A percentile compares a stretch with the other conserved stretches of the same genome.
phyloP scores from a whole-genome alignment of 345 rosid genomes.

The Camelina hispida region DNA sequence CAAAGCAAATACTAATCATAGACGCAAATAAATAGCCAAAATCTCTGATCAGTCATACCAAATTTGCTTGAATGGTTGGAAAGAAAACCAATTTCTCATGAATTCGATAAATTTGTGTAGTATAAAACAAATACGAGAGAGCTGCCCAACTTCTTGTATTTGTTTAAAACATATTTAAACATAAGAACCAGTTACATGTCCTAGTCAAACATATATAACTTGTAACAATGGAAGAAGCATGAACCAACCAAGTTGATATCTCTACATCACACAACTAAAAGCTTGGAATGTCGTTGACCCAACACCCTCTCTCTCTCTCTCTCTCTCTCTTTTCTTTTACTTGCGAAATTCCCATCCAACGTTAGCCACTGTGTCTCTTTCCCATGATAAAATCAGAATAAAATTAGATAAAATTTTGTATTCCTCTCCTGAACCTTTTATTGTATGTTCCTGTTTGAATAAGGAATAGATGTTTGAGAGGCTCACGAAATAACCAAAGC shows the following conservation, averaged over 20 bases:
- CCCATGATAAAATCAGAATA: background rate
- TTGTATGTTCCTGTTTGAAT: conserved; percentile 11
- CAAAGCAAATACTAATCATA: background rate
- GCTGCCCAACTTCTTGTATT: background rate
- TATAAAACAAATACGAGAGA: too few species aligned
- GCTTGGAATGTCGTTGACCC: conserved; percentile 44
- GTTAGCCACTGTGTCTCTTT: conserved; percentile 40
- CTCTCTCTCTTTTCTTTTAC: background rate
- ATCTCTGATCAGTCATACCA: background rate
- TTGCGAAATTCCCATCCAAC: conserved; percentile 28
- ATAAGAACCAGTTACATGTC: background rate
- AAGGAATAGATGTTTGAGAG: background rate
- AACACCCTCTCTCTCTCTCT: conserved; percentile 11
- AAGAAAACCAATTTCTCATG: background rate
- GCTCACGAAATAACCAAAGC: conserved; percentile 11
- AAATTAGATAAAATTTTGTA: background rate
- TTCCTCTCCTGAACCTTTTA: conserved; percentile 29
- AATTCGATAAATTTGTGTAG: conserved; percentile 8
- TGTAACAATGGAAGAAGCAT: conserved; percentile 34
- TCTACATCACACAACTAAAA: conserved; percentile 41
- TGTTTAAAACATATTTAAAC: background rate
- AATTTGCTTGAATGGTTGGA: background rate
- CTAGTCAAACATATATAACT: conserved; percentile 8
- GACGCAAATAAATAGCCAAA: background rate
- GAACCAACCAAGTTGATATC: conserved; percentile 40